Conservation (phyloP, 768 basidiomycete species). For the Rhizopogon salebrosus region DNA sequence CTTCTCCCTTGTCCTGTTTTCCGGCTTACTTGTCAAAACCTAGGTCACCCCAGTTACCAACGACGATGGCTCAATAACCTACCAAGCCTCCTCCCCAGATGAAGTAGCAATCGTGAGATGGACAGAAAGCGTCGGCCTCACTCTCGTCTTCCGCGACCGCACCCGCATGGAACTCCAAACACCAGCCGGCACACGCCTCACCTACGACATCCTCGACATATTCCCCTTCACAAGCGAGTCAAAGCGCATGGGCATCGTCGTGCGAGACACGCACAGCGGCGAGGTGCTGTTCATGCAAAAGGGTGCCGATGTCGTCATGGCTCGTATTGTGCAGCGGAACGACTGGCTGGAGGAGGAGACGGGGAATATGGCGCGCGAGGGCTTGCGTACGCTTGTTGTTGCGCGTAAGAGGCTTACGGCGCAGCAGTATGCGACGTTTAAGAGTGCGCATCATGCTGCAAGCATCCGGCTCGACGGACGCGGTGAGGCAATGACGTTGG, state of each 20-base stretch:
- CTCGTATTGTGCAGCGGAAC: conserved; percentile 88
- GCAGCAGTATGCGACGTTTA: conserved; percentile 72
- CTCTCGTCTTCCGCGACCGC: conserved; percentile 84
- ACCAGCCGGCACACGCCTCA: conserved; percentile 55
- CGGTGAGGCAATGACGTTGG: conserved; percentile 73
- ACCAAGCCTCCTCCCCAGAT: conserved; percentile 98
- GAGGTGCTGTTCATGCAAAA: conserved; percentile 92
- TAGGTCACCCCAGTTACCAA: conserved; percentile 95
- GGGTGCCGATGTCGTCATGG: conserved; percentile 98
- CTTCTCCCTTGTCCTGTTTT: background rate
- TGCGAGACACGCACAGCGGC: conserved; percentile 69
- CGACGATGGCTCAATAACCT: conserved; percentile 92
- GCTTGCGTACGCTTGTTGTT: conserved; percentile 89
- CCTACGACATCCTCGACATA: conserved; percentile 85
- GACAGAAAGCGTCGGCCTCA: conserved; percentile 93
- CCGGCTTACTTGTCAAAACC: background rate
- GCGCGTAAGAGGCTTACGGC: conserved; percentile 72
- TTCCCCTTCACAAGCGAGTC: conserved; percentile 99
- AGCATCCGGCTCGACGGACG: conserved; percentile 74
- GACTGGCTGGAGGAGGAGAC: conserved; percentile 99
- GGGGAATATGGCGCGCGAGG: conserved; percentile 97
- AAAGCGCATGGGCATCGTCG: conserved; percentile 98
- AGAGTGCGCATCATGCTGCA: conserved; percentile 65
- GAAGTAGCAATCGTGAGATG: conserved; percentile 98
- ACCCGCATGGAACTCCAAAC: conserved; percentile 82